phyloP scores from a whole-genome alignment of 1,139 yeast genomes.

The Blastobotrys capitulatus region DNA sequence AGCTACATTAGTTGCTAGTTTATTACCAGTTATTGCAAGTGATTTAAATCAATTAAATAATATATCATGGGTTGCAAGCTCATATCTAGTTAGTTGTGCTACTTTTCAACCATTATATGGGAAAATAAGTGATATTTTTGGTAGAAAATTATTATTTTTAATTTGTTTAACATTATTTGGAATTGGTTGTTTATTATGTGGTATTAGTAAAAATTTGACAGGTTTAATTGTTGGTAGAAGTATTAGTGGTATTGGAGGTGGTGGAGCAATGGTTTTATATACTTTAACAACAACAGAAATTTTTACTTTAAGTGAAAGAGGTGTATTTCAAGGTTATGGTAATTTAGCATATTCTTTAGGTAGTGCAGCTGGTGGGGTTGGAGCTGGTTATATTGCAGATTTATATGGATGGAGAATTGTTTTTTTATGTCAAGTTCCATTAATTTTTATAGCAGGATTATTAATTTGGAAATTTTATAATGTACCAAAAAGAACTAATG shows the following conservation, averaged over 20 bases:
- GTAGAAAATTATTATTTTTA: slow-evolving; percentile 54
- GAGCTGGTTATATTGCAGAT: slow-evolving; percentile 69
- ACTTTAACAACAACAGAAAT: slow-evolving; percentile 54
- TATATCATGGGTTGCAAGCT: slow-evolving; percentile 57
- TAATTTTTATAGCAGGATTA: slow-evolving; percentile 48
- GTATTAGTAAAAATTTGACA: slow-evolving; percentile 38
- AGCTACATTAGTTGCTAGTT: slow-evolving; percentile 62
- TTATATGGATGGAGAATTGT: slow-evolving; percentile 77
- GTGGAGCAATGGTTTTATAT: slow-evolving; percentile 52
- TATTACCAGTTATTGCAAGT: slow-evolving; percentile 57
- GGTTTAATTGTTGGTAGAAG: slow-evolving; percentile 56
- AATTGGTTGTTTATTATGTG: slow-evolving; percentile 52
- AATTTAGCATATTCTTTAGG: slow-evolving; percentile 65
- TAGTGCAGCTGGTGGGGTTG: slow-evolving; percentile 62
- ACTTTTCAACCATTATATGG: slow-evolving; percentile 79
- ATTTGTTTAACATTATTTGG: slow-evolving; percentile 47
- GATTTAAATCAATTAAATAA: slow-evolving; percentile 51
- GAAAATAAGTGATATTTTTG: slow-evolving; percentile 79
- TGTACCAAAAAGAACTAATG: not conserved
- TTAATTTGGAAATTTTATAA: slow-evolving; percentile 26
- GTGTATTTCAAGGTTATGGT: slow-evolving; percentile 58
- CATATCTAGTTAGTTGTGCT: slow-evolving; percentile 54
- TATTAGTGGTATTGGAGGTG: slow-evolving; percentile 60
- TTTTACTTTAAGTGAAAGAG: slow-evolving; percentile 53
- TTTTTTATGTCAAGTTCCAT: slow-evolving; percentile 58